A percentile compares a stretch with the other conserved stretches of the same genome.
phyloP scores from a whole-genome alignment of 768 basidiomycete species.

The Sarcodon aspratus region DNA sequence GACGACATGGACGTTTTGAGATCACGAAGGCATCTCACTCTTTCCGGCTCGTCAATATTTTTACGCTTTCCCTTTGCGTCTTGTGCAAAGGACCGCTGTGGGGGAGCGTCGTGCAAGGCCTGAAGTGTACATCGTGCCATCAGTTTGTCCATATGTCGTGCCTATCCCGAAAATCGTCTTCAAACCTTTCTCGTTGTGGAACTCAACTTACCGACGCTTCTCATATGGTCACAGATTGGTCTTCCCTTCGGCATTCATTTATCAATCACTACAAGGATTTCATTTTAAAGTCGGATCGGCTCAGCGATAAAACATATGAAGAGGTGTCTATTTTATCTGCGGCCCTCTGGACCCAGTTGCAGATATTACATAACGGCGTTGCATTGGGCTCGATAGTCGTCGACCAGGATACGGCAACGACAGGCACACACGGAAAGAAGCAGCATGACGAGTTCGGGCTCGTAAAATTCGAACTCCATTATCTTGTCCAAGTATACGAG shows the following conservation, averaged over 20 bases:
- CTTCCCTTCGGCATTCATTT: constrained; percentile 45
- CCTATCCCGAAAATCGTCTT: constrained; percentile 12
- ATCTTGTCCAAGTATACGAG: constrained; percentile 36
- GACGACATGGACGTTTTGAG: constrained; percentile 8
- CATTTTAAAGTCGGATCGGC: constrained; percentile 29
- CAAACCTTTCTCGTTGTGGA: constrained; percentile 27
- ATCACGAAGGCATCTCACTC: constrained; percentile 29
- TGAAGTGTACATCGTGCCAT: constrained; percentile 52
- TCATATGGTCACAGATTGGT: constrained; percentile 40
- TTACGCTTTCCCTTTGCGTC: constrained; percentile 64
- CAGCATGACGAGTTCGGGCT: constrained; percentile 21
- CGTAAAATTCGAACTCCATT: constrained; percentile 53
- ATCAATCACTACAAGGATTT: constrained; percentile 36
- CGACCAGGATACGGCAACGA: constrained; percentile 12
- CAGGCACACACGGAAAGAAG: constrained; percentile 3
- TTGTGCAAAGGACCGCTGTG: constrained; percentile 62
- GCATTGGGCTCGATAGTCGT: constrained; percentile 56
- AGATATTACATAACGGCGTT: constrained; percentile 57
- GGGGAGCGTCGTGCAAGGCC: constrained; percentile 53
- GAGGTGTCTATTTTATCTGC: constrained; percentile 53
- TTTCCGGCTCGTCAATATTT: constrained; percentile 52
- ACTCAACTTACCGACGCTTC: constrained; percentile 25
- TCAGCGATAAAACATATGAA: constrained; percentile 46
- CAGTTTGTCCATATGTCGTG: constrained; percentile 52
- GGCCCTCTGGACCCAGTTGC: constrained; percentile 55